phyloP scores from a whole-genome alignment of 257 asterid genomes.

The Parsonsia alboflavescens region DNA sequence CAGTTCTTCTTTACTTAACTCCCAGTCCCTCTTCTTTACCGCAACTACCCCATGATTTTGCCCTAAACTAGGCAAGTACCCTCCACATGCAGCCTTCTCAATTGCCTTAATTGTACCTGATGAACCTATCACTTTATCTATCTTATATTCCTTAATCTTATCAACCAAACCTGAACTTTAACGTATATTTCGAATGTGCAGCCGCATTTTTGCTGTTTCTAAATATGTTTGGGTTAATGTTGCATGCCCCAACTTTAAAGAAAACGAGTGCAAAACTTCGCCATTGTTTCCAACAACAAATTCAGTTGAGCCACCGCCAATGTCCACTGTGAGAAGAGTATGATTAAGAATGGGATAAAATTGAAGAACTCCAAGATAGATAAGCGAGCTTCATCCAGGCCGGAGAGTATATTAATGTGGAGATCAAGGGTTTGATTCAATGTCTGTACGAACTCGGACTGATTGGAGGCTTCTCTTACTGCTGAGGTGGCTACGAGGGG shows the following conservation, averaged over 20 bases:
- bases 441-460: constrained; percentile 33
- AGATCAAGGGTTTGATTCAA: constrained; percentile 38
- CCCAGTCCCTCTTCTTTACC: constrained; percentile 57
- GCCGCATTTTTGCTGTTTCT: constrained; percentile 40
- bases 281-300: constrained; percentile 55
- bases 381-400: constrained; percentile 74
- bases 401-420: constrained; percentile 50
- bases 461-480: constrained; percentile 78
- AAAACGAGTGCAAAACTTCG: constrained; percentile 39
- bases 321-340: constrained; percentile 59
- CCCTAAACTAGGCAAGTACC: constrained; percentile 23
- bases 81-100: constrained; percentile 48
- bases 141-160: constrained; percentile 37
- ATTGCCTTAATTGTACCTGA: constrained; percentile 73
- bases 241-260: constrained; percentile 66
- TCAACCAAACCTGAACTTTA: constrained; percentile 39
- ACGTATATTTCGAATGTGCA: constrained; percentile 36
- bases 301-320: constrained; percentile 89
- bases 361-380: constrained; percentile 67
- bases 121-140: constrained; percentile 60
- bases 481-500: constrained; percentile 89
- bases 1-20: constrained; percentile 52
- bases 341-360: constrained; percentile 43
- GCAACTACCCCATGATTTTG: constrained; percentile 30
- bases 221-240: constrained; percentile 44